Percentiles rank a stretch among this genome's conserved stretches.
Conservation (phyloP, 495 filamentous ascomycete genomes). For the Trichoderma asperelloides region DNA sequence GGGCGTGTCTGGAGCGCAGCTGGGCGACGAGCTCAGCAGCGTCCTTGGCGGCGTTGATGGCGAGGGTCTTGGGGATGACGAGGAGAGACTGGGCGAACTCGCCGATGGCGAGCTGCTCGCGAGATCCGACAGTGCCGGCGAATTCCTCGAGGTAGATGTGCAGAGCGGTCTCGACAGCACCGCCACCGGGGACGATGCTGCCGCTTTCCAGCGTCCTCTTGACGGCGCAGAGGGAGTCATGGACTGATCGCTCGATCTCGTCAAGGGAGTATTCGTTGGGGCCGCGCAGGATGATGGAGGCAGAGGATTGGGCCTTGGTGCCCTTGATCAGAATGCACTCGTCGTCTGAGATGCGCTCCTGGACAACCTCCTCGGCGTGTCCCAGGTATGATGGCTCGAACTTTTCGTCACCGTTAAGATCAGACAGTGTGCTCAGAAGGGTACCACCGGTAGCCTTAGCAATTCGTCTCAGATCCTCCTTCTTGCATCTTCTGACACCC, state of each 20-base stretch:
- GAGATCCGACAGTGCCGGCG: constrained; percentile 93
- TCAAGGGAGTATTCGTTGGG: constrained; percentile 95
- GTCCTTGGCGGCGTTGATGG: constrained; percentile 95
- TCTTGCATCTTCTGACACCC: constrained; percentile 95
- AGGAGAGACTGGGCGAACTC: constrained; percentile 95
- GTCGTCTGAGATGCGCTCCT: constrained; percentile 97
- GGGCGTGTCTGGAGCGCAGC: constrained; percentile 86
- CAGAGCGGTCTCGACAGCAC: constrained; percentile 95
- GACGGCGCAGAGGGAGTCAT: constrained; percentile 92
- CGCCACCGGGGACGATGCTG: constrained; percentile 91
- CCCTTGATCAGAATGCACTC: constrained; percentile 97
- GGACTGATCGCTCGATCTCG: constrained; percentile 98
- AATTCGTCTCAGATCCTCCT: constrained; percentile 94
- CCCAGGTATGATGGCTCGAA: constrained; percentile 87
- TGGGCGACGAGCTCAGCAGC: constrained; percentile 90
- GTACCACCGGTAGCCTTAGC: constrained; percentile 94
- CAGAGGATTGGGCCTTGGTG: constrained; percentile 84
- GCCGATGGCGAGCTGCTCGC: constrained; percentile 95
- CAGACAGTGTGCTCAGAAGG: constrained; percentile 82
- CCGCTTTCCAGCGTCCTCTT: constrained; percentile 97
- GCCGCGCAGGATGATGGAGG: constrained; percentile 93
- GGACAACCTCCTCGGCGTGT: constrained; percentile 85
- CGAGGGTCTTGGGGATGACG: constrained; percentile 91
- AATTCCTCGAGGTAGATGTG: constrained; percentile 99
- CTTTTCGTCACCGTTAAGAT: constrained; percentile 94